A percentile compares a stretch with the other conserved stretches of the same genome.
Conservation (phyloP, 495 filamentous ascomycete genomes). For the Oidiodendron maius region DNA sequence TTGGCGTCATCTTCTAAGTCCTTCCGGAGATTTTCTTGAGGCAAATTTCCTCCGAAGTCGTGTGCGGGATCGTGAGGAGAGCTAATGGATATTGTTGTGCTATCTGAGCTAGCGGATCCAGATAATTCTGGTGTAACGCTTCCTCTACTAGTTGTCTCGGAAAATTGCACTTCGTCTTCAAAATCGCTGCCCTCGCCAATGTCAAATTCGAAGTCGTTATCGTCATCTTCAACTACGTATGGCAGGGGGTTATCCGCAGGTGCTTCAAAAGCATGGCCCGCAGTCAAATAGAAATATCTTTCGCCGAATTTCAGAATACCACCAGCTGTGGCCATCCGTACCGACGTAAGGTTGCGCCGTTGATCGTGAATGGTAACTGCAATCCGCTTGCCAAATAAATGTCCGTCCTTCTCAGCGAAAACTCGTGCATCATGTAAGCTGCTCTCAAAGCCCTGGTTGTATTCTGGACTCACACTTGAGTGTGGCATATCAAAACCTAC, state of each 20-base stretch:
- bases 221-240: not conserved
- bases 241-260: not conserved
- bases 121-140: not conserved
- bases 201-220: conserved; percentile 1
- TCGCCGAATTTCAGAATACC: not conserved
- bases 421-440: no score
- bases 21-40: no score
- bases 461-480: no score
- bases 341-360: not conserved
- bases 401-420: no score
- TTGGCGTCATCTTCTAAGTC: no score
- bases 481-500: no score
- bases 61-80: not conserved
- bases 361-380: not conserved
- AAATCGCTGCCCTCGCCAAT: conserved; percentile 1
- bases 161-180: not conserved
- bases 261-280: not conserved
- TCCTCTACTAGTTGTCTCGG: not conserved
- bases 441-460: no score
- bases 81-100: not conserved
- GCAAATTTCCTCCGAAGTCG: not conserved
- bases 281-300: not conserved
- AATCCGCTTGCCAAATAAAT: not conserved
- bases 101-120: conserved; percentile 2
- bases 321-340: not conserved